A percentile compares a stretch with the other conserved stretches of the same genome.
Conservation (phyloP, 108 stramenopile species). For the Nitzschia palea region DNA sequence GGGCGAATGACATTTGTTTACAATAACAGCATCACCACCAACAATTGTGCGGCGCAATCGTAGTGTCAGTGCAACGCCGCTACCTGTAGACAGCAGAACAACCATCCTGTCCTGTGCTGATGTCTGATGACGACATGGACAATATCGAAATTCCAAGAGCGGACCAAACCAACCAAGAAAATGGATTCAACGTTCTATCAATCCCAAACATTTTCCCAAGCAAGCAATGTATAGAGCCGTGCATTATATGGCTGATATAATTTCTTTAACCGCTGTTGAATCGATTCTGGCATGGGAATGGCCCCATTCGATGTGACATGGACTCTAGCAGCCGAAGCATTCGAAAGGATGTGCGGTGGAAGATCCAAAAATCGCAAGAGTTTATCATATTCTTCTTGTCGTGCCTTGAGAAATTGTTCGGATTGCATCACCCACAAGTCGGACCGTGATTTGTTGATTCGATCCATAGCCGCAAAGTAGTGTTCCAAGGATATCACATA, state of each 20-base stretch:
- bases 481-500: constrained; percentile 10
- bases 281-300: neutral
- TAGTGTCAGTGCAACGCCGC: too few species aligned
- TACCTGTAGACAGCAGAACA: too few species aligned
- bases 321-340: neutral
- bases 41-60: too few species aligned
- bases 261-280: neutral
- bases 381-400: constrained; percentile 2
- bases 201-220: constrained; percentile 16
- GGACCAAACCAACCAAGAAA: too few species aligned
- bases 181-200: too few species aligned
- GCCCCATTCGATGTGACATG: neutral
- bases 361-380: constrained; percentile 11
- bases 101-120: too few species aligned
- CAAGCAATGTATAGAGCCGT: constrained; percentile 5
- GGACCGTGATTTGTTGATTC: constrained; percentile 1
- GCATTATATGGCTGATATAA: constrained; percentile 24
- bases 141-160: too few species aligned
- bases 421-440: constrained; percentile 14
- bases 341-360: neutral
- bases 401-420: neutral
- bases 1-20: too few species aligned
- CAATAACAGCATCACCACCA: too few species aligned
- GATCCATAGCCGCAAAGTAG: neutral
- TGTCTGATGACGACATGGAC: too few species aligned